Evolutionary conservation across 116 monocot genomes (phyloP).

Genomic region (Thalassia testudinum): DNA sequence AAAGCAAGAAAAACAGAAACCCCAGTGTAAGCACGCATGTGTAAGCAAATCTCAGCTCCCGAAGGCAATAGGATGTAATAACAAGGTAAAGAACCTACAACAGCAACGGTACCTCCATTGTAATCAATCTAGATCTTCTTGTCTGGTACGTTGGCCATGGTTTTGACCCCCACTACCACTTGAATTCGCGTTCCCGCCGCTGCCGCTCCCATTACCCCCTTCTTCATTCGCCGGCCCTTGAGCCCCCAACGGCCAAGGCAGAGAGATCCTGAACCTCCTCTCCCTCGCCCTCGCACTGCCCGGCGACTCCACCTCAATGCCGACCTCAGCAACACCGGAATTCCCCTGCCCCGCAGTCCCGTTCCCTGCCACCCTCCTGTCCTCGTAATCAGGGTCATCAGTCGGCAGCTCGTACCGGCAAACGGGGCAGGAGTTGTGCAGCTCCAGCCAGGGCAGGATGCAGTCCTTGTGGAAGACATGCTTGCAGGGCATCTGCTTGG

Average conservation of each 20-base stretch:
- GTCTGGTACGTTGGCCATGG: conserved; percentile 13
- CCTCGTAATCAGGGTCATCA: conserved; percentile 72
- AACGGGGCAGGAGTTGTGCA: conserved; percentile 84
- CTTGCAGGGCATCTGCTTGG: conserved; percentile 78
- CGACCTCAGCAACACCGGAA: conserved; percentile 4
- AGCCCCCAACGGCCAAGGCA: conserved; percentile 53
- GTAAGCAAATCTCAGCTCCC: too few relatives aligned
- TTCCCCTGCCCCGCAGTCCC: not conserved
- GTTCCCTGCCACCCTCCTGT: conserved; percentile 6
- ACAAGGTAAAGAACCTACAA: too few relatives aligned
- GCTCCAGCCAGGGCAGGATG: conserved; percentile 71
- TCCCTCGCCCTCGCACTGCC: conserved; percentile 21
- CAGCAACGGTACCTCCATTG: not conserved
- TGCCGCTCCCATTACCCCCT: conserved; percentile 17
- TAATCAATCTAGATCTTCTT: conserved; percentile 43
- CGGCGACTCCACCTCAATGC: conserved; percentile 9
- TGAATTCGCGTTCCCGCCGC: conserved; percentile 9
- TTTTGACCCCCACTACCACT: conserved; percentile 7
- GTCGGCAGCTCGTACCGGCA: conserved; percentile 69
- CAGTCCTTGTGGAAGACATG: conserved; percentile 77
- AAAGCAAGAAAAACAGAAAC: too few relatives aligned
- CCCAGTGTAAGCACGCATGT: too few relatives aligned
- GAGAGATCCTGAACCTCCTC: conserved; percentile 63
- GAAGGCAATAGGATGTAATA: too few relatives aligned
- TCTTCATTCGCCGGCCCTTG: conserved; percentile 17